Base-by-base conservation (phyloP, 768 basidiomycete genomes). In the Termitomyces bulborhizus region DNA sequence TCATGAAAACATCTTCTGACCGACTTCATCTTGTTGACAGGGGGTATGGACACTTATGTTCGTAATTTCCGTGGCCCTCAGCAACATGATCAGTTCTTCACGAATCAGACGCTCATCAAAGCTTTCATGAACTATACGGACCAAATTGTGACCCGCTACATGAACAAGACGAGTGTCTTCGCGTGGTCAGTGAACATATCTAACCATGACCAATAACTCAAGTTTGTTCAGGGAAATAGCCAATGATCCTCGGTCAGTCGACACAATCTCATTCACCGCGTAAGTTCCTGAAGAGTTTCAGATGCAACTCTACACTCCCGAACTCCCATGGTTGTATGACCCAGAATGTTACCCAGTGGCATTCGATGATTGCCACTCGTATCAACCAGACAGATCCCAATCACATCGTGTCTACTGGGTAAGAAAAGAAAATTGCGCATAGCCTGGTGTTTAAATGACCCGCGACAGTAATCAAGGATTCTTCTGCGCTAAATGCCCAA, bases 1-100 rank as follows among this genome's bases (percentile, higher is more conserved):
- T 46, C 53, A 15, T 11, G 16, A 31, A 24, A n/a, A 6, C 13
- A 24, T 27, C 45, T 31, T 18, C 24, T 36, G 9, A 44, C 12
- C 4, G 16, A 26, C 13, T 11, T 26, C 18, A 3, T 15, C 42
- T 52, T 26, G 12, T 52, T 26, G 12, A 21, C 34, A 84, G 83
- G 83, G 46, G 84, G 84, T 34, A 84, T 85, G 82, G 85, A 87
- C 65, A 65, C 74, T 13, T 87, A 86, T 63, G 80, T 86, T 50
- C 76, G 80, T 59, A 71, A 73, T 65, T 79, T 75, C 52, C 70
- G 68, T 9, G 65, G 63, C n/a, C 58, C 54, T 62, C 72, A 67
- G 39, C 57, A 65, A 21, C 85, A 87, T 63, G 84, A 84, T 55
- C 73, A 80, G 46, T 87, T 87, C 64, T 87, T 79, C 66, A 73